A percentile compares a stretch with the other conserved stretches of the same genome.
Evolutionary conservation across 495 filamentous ascomycete species (phyloP).

Genomic region (Hypoxylon intermedium): DNA sequence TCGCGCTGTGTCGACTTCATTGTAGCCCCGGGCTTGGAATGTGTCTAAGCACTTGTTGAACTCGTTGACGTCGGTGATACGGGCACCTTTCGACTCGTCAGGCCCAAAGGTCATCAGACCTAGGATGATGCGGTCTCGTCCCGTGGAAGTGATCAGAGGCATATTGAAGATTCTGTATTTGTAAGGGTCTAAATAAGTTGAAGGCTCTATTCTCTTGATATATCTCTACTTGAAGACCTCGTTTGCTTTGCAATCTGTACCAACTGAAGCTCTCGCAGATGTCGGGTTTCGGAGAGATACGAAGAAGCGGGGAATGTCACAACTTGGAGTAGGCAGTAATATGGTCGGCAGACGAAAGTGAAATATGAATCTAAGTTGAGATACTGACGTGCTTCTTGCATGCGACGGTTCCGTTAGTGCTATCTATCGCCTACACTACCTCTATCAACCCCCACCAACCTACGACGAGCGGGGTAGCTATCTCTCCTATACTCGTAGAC

Average conservation of each 20-base stretch:
- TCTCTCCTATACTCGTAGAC: too few species aligned
- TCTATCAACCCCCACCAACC: too few species aligned
- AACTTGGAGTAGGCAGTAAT: not conserved
- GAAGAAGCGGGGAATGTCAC: not conserved
- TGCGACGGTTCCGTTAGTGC: not conserved
- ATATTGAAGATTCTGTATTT: constrained; percentile 18
- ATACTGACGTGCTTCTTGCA: not conserved
- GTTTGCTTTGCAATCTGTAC: not conserved
- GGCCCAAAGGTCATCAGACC: constrained; percentile 70
- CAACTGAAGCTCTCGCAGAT: not conserved
- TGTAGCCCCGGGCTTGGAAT: constrained; percentile 75
- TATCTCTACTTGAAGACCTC: not conserved
- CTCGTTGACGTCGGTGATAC: constrained; percentile 72
- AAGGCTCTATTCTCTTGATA: not conserved
- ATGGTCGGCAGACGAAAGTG: too few species aligned
- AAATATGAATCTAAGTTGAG: not conserved
- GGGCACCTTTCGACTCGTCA: constrained; percentile 62
- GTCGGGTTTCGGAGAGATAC: not conserved
- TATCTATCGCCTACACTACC: not conserved
- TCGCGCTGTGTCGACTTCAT: constrained; percentile 81
- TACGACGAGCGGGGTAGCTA: too few species aligned
- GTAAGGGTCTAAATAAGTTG: not conserved
- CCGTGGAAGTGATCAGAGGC: constrained; percentile 58
- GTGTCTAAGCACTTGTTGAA: constrained; percentile 70
- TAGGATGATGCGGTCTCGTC: constrained; percentile 62